phyloP scores from a whole-genome alignment of 257 asterid species.

The Solanum paucissectum region DNA sequence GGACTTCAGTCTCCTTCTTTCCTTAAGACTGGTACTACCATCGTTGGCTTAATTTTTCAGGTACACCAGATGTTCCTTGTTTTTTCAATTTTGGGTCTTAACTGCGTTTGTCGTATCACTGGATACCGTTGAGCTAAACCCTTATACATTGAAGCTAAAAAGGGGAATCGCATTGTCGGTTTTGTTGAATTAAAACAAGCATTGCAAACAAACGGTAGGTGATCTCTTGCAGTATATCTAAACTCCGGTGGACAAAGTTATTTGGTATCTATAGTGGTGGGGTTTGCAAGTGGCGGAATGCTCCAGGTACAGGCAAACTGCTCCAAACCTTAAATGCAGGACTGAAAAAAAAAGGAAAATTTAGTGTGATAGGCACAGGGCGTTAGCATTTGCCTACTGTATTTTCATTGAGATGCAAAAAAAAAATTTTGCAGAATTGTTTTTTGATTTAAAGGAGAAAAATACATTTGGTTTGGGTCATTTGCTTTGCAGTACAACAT shows the following conservation, averaged over 20 bases:
- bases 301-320: background rate
- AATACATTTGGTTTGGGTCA: background rate
- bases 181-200: background rate
- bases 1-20: conserved; percentile 56
- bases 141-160: background rate
- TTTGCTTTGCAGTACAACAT: background rate
- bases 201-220: background rate
- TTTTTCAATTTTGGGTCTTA: background rate
- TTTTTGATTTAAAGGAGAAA: background rate
- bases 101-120: background rate
- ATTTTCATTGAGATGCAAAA: background rate
- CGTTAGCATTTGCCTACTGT: background rate
- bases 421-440: background rate
- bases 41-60: conserved; percentile 77
- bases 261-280: background rate
- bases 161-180: background rate
- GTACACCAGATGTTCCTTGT: conserved; percentile 7
- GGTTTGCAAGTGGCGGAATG: background rate
- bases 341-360: background rate
- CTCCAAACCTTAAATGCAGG: background rate
- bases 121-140: background rate
- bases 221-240: background rate
- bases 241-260: background rate
- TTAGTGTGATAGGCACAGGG: background rate
- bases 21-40: conserved; percentile 92